Evolutionary conservation across 2,329 filamentous ascomycete species (phyloP), one percentile per base, ranked within the genome.

Genomic region (Aspergillus phoenicis): DNA sequence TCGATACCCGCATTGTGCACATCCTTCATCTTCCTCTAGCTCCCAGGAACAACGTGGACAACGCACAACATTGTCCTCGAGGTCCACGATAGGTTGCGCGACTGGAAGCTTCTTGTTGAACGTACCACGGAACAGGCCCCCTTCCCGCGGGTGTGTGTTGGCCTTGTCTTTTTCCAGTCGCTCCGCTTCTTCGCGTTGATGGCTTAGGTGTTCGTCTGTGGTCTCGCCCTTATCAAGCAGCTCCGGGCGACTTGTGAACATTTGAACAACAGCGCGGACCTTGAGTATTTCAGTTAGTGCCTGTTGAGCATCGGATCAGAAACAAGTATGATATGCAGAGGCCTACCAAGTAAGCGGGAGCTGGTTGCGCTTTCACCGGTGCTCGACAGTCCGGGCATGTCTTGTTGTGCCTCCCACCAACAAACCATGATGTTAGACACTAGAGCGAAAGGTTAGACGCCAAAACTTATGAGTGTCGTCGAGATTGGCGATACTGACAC

Each of bases 361-460:
- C 85, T 0, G 88, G 88, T 65, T 84, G 78, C 28, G 83, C 76
- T 64, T 79, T 83, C 60, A 90, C 84, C 38, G 80, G 76, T 3
- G 84, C 79, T 62, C 88, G 83, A 71, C 88, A 91, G 71, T 90
- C 87, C 15, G 88, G 88, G 73, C 88, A 91, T 67, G 87, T 87
- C 72, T 87, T 88, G 68, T 84, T 86, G 47, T 76, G 77, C 70
- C 78, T 83, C 67, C 84, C 81, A 67, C 75, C 80, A 39, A 74
- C 72, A 70, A 85, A 86, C 82, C 83, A 85, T 62, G 82, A 83
- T 66, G 81, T 81, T 47, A 85, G 77, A 67, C 86, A 86, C 84
- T 86, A 72, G 28, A 10, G 48, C 71, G 70, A 68, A 75, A 70
- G 22, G 43, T 66, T 52, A 67, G 62, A 38, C n/a, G 39, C 30